Base-by-base conservation (phyloP, 2,329 filamentous ascomycete genomes). In the Diaporthe sp. region DNA sequence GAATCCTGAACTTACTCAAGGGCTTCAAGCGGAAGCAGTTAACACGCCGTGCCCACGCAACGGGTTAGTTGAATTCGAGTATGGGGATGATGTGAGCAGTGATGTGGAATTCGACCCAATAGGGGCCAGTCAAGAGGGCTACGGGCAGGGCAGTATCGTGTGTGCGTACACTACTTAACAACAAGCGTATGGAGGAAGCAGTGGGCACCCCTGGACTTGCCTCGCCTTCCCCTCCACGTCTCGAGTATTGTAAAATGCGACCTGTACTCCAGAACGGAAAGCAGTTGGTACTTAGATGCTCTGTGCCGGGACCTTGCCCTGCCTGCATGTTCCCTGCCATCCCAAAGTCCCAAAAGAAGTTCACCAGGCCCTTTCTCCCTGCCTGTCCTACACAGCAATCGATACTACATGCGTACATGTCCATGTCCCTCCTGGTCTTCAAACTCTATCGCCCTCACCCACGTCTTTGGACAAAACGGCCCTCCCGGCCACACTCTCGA, bases 211-310 rank as follows among this genome's bases (percentile, higher is more conserved):
- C 69, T 71, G 69, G 69, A 47, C 44, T 39, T 25, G 53, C 50
- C 69, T 71, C 69, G 69, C 56, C 58, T 63, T 71, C 69, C 69
- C 69, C 69, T 71, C 69, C 69, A 71, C 53, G 69, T 71, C 55
- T 71, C 69, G 69, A 71, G 56, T 63, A 61, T 71, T 71, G 69
- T 47, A n/a, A n/a, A 61, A 61, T 63, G 69, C 55, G 32, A 71
- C 69, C 56, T 59, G 55, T 53, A 61, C 69, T 71, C 32, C 56
- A 71, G 56, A 42, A 63, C 47, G 17, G n/a, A n/a, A 44, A 44
- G 32, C 69, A 71, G n/a, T n/a, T n/a, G n/a, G 69, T 71, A 71
- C 69, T 61, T 61, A 71, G 44, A 71, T 71, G 42, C 68, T 63
- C 56, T 71, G 69, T 71, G 69, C 69, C 55, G 56, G 55, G 39